Conservation (phyloP, 768 basidiomycete genomes). For the Trametes elegans region DNA sequence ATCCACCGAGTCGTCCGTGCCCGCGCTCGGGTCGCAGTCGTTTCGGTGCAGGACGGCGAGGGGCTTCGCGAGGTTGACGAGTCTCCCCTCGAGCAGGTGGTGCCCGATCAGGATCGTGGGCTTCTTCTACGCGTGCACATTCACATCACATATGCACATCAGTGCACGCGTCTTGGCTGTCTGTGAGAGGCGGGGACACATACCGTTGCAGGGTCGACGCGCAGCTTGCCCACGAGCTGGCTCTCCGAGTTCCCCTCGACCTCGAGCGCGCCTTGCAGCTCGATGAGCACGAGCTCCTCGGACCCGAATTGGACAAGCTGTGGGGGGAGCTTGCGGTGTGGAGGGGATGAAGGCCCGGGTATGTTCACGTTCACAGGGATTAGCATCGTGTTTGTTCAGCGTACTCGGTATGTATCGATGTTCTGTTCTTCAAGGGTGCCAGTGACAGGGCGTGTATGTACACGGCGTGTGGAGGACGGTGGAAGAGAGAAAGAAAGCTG, state of each 20-base stretch:
- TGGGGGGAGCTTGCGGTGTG: slow-evolving; percentile 52
- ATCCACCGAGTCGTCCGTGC: slow-evolving; percentile 15
- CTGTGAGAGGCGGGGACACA: slow-evolving; percentile 24
- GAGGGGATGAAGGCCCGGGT: slow-evolving; percentile 27
- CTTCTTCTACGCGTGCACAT: slow-evolving; percentile 50
- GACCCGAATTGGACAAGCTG: slow-evolving; percentile 70
- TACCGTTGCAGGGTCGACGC: slow-evolving; percentile 58
- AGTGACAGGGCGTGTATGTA: not conserved
- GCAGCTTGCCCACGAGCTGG: slow-evolving; percentile 75
- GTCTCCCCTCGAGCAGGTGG: slow-evolving; percentile 87
- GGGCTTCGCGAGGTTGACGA: slow-evolving; percentile 73
- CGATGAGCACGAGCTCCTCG: slow-evolving; percentile 79
- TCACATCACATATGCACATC: not conserved
- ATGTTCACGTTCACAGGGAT: slow-evolving; percentile 52
- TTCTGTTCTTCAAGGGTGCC: no score
- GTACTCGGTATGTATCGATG: not conserved
- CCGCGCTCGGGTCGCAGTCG: not conserved
- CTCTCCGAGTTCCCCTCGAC: slow-evolving; percentile 68
- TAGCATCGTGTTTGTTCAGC: slow-evolving; percentile 45
- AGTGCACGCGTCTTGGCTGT: no score
- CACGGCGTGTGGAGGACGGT: no score
- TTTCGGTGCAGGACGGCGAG: slow-evolving; percentile 68
- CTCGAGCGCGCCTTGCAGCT: slow-evolving; percentile 82
- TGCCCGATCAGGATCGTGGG: slow-evolving; percentile 83
- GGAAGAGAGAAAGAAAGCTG: not conserved